Base-by-base conservation (phyloP, 1,284 basidiomycete genomes). In the Ganoderma multipileum region DNA sequence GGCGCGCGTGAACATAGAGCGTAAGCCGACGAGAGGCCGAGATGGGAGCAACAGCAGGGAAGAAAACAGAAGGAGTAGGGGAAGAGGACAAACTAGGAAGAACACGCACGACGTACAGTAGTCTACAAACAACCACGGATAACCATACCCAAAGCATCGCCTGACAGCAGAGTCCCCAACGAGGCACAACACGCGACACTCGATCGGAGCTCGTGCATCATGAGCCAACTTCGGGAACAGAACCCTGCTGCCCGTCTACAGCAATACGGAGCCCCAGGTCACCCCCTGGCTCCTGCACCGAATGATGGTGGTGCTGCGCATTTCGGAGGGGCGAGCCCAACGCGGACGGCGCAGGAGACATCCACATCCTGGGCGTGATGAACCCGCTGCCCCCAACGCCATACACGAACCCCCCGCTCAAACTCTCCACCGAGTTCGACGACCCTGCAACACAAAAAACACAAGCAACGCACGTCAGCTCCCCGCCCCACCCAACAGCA, bases 391-490 rank as follows among this genome's bases (percentile, higher is more conserved):
- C 93, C 28, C 91, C 91, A 2, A 89, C 86, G 9, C 93, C 93
- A 74, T 90, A 95, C 42, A 94, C 89, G 76, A 94, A 95, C 3
- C 93, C 93, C 41, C 92, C 93, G 71, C 89, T 91, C 23, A 95
- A 81, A 4, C 91, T 92, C 77, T 94, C 93, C 82, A 93, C 85
- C 28, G 88, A 85, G 71, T 91, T 91, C 60, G 87, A 87, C 74
- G 92, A 95, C 0, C 93, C 93, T 94, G 72, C 23, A 16, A 3
- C 23, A 52, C 23, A 52, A 28, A 30, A 30, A 6, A 28, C 14
- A 28, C 28, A 28, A 47, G 2, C 42, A 42, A 6, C 26, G 26
- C 26, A 7, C 62, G 38, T 50, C 30, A 60, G 20, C 39, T 3
- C 50, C 6, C 52, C 30, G 42, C 65, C 61, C 71, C 66, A 36